phyloP scores from a whole-genome alignment of 352 stramenopile species.

The Globisporangium canariense region DNA sequence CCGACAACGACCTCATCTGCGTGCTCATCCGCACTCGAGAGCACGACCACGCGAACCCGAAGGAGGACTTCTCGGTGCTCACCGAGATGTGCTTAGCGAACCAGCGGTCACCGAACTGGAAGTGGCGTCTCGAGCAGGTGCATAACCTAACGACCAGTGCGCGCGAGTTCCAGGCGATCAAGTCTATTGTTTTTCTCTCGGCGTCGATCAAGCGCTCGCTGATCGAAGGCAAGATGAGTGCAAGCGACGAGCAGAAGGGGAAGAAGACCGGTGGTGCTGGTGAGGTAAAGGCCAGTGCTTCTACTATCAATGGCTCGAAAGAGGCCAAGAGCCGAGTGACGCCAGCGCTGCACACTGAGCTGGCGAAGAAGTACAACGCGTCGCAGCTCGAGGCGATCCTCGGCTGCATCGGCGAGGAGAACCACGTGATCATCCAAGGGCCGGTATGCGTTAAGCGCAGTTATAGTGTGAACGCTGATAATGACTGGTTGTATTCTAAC shows the following conservation, averaged over 20 bases:
- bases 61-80: constrained; percentile 40
- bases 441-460: constrained; percentile 35
- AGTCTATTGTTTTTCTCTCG: constrained; percentile 52
- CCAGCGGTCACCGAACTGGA: constrained; percentile 48
- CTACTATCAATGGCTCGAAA: constrained; percentile 10
- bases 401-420: constrained; percentile 54
- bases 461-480: not conserved
- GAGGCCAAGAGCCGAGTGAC: constrained; percentile 27
- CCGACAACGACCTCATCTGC: constrained; percentile 51
- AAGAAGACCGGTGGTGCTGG: not conserved
- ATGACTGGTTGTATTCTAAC: not conserved
- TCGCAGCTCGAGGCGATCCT: constrained; percentile 74
- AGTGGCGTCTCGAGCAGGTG: constrained; percentile 62
- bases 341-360: constrained; percentile 36
- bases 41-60: constrained; percentile 20
- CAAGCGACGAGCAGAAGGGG: constrained; percentile 14
- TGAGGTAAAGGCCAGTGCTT: not conserved
- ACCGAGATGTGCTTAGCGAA: constrained; percentile 73
- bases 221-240: constrained; percentile 37
- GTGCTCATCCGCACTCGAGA: constrained; percentile 50
- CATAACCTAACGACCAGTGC: constrained; percentile 75
- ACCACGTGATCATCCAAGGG: constrained; percentile 77
- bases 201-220: constrained; percentile 51
- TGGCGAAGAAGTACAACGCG: constrained; percentile 67
- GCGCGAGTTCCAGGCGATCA: constrained; percentile 78